Evolutionary conservation across 768 basidiomycete genomes (phyloP).

Genomic region (Phanerochaete carnosa): DNA sequence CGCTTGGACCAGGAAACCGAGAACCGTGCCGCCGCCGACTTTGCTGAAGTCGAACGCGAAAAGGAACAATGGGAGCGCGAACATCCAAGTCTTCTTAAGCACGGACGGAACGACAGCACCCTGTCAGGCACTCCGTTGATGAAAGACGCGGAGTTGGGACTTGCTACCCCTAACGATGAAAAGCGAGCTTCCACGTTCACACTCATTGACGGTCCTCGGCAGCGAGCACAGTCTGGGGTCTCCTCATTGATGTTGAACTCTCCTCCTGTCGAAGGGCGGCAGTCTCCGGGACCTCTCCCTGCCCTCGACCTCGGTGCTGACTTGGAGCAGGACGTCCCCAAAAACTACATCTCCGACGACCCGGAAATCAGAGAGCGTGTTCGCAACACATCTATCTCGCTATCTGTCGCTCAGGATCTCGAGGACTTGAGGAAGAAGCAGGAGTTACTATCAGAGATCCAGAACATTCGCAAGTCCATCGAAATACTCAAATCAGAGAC

Average conservation of each 20-base stretch:
- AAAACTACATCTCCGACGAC: constrained; percentile 57
- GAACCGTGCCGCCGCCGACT: constrained; percentile 64
- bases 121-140: constrained; percentile 63
- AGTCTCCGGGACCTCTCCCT: constrained; percentile 59
- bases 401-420: constrained; percentile 34
- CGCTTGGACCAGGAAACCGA: constrained; percentile 76
- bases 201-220: constrained; percentile 45
- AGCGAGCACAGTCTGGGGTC: constrained; percentile 60
- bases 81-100: constrained; percentile 62
- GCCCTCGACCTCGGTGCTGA: constrained; percentile 71
- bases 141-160: constrained; percentile 43
- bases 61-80: constrained; percentile 85
- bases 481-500: constrained; percentile 72
- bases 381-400: constrained; percentile 21
- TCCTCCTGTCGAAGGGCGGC: constrained; percentile 60
- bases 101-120: constrained; percentile 61
- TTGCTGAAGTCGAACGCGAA: constrained; percentile 63
- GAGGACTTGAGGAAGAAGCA: constrained; percentile 67
- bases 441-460: constrained; percentile 71
- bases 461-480: constrained; percentile 76
- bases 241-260: constrained; percentile 73
- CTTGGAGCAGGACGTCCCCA: constrained; percentile 73
- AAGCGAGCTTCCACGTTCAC: constrained; percentile 51
- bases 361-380: constrained; percentile 28
- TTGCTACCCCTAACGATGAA: constrained; percentile 47